phyloP scores from a whole-genome alignment of 768 basidiomycete genomes.

The Tephrocybe sp. region DNA sequence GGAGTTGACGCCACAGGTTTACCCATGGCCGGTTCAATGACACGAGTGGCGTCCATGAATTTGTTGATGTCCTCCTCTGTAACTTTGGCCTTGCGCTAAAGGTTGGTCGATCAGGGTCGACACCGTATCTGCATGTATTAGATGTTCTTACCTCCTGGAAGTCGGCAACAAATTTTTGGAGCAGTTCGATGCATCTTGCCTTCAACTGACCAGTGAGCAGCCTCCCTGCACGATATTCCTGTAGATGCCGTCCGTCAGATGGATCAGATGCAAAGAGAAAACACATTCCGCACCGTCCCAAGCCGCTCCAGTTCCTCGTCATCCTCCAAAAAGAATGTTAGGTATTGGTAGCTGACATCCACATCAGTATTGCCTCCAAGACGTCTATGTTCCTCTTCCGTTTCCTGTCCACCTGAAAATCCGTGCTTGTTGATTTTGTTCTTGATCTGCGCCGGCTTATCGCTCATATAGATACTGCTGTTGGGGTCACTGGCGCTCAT shows the following conservation, averaged over 20 bases:
- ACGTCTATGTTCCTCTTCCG: conserved; percentile 90
- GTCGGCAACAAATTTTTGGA: conserved; percentile 79
- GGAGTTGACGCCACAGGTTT: conserved; percentile 27
- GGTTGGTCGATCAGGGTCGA: too few species aligned
- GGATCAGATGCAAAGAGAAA: background rate
- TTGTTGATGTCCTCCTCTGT: conserved; percentile 71
- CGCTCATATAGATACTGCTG: conserved; percentile 95
- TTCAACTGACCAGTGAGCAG: conserved; percentile 92
- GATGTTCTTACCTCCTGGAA: conserved; percentile 71
- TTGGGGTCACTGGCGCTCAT: conserved; percentile 97
- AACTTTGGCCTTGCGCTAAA: conserved; percentile 74
- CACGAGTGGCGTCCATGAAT: conserved; percentile 82
- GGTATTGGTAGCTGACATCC: conserved; percentile 93
- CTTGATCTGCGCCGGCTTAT: conserved; percentile 90
- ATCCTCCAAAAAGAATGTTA: conserved; percentile 94
- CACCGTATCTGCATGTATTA: background rate
- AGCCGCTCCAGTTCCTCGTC: conserved; percentile 83
- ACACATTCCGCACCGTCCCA: conserved; percentile 57
- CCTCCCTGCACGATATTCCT: conserved; percentile 92
- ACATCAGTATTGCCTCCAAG: conserved; percentile 93
- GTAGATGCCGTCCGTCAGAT: conserved; percentile 1
- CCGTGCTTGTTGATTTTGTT: conserved; percentile 97
- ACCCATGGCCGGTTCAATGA: conserved; percentile 62
- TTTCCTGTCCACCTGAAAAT: conserved; percentile 93
- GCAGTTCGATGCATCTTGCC: conserved; percentile 75